Evolutionary conservation across 1,284 basidiomycete genomes (phyloP), one percentile per base, ranked within the genome.

Genomic region (Phellopilus nigrolimitatus): DNA sequence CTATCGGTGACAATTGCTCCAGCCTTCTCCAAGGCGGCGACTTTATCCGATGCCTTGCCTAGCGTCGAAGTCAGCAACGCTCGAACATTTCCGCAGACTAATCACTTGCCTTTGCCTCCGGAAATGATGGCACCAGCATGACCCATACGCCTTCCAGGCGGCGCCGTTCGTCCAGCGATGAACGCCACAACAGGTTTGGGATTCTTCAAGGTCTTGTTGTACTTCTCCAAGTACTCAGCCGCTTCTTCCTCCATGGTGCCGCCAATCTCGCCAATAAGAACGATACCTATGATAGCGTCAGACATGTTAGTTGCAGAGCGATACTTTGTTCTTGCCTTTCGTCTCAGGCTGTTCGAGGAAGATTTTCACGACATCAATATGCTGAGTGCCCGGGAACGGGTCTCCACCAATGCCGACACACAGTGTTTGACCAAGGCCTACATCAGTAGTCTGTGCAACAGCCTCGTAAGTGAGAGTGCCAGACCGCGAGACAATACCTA

Each of bases 241-340:
- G 97, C 97, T 61, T 99, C 95, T 69, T 99, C 97, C 72, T 99
- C 97, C 95, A 98, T 99, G 15, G 89, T 88, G 24, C 97, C 97
- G 62, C 97, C 97, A 63, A 99, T 99, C 71, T 99, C 97, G 60
- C 97, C 97, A 63, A 99, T 99, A 60, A 99, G 76, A 51, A 99
- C 95, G 59, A 99, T 95, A 62, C 91, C 91, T 84, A 12, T 21
- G 15, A n/a, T 43, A 31, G 50, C 39, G 13, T 48, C 19, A 47
- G 21, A 9, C 4, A 19, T 25, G 31, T 10, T 13, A 17, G n/a
- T 13, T 5, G 15, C 21, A 2, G n/a, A 34, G 12, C 25, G 21
- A 43, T 28, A n/a, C 10, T 17, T 17, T n/a, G 15, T 21, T 52
- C 62, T 25, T 55, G 87, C 93, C 94, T 73, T 97, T 82, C 1